phyloP scores from a whole-genome alignment of 805 yeast species.

The Myxozyma geophila region DNA sequence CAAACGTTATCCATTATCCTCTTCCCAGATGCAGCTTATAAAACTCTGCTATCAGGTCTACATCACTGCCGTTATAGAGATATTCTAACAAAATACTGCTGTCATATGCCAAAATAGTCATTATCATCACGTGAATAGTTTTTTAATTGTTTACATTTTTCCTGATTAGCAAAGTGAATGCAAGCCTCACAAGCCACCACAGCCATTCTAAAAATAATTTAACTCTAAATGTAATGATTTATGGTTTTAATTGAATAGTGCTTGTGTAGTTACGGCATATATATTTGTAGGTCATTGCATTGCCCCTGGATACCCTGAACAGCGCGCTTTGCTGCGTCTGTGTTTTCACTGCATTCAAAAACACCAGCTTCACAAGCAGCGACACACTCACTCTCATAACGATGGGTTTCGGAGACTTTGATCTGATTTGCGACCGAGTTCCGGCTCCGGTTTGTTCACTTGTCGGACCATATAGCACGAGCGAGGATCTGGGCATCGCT shows the following conservation, averaged over 20 bases:
- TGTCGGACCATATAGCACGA: conserved; percentile 56
- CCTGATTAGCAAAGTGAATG: background rate
- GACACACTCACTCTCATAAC: background rate
- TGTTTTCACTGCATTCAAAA: background rate
- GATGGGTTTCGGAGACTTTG: conserved; percentile 73
- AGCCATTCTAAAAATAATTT: background rate
- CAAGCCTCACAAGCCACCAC: conserved; percentile 4
- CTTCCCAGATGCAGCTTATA: too few species aligned
- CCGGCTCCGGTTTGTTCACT: conserved; percentile 83
- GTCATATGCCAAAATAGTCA: background rate
- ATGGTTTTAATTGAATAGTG: too few species aligned
- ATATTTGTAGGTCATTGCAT: too few species aligned
- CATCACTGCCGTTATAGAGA: too few species aligned
- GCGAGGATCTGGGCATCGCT: conserved; percentile 37
- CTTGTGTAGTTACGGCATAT: background rate
- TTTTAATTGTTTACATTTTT: background rate
- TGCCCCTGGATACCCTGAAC: conserved; percentile 11
- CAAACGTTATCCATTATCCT: too few species aligned
- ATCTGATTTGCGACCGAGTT: conserved; percentile 63
- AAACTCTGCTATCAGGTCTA: too few species aligned
- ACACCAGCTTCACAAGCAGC: background rate
- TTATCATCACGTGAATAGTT: conserved; percentile 1
- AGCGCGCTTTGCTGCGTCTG: background rate
- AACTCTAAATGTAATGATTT: background rate
- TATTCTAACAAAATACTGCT: too few species aligned